Evolutionary conservation across 129 eudicot species (phyloP).

Genomic region (Centella asiatica): DNA sequence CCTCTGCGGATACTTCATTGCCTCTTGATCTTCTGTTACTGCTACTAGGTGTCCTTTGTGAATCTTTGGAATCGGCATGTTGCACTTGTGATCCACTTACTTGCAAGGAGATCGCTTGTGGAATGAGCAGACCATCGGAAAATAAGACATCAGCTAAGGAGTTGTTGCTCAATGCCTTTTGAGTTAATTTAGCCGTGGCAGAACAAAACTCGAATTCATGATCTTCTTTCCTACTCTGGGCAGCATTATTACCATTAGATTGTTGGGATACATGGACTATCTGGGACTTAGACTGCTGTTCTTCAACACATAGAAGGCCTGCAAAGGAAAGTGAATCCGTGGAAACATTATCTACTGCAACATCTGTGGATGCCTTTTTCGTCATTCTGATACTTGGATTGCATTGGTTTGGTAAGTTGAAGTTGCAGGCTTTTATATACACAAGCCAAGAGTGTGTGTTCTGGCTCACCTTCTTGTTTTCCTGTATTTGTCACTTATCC

Average conservation of each 20-base stretch:
- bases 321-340: constrained; percentile 24
- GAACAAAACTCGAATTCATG: constrained; percentile 23
- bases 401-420: not conserved
- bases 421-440: not conserved
- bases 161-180: not conserved
- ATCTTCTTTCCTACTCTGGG: not conserved
- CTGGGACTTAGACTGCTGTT: not conserved
- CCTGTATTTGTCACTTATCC: not conserved
- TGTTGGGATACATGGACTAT: not conserved
- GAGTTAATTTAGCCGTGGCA: not conserved
- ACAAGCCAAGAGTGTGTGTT: not conserved
- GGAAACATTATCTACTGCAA: constrained; percentile 12
- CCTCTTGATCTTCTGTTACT: constrained; percentile 3
- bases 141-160: constrained; percentile 5
- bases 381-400: constrained; percentile 1
- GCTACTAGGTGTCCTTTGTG: not conserved
- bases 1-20: constrained; percentile 1
- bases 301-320: constrained; percentile 15
- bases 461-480: not conserved
- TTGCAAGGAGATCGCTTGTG: not conserved
- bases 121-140: not conserved
- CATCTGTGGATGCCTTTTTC: constrained; percentile 9
- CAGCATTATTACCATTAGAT: not conserved
- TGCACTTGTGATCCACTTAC: not conserved
- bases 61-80: not conserved